A percentile compares a stretch with the other conserved stretches of the same genome.
Evolutionary conservation across 345 rosid genomes (phyloP).

Genomic region (Lumnitzera littorea): DNA sequence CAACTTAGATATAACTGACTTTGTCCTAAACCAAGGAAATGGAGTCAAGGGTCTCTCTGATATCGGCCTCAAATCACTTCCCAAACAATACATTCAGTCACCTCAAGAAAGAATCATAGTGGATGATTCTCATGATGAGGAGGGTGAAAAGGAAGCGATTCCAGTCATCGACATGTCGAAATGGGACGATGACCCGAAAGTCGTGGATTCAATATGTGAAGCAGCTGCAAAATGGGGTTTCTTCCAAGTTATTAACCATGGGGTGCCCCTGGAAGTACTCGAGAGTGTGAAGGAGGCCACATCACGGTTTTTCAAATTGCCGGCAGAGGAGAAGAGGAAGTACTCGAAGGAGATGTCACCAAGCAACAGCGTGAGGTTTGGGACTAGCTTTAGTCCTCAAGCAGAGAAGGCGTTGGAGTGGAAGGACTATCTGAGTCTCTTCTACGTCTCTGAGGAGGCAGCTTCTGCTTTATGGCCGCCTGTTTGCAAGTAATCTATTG

Average conservation of each 20-base stretch:
- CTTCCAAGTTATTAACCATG: constrained; percentile 18
- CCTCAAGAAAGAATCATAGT: constrained; percentile 4
- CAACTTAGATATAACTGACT: constrained; percentile 1
- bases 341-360: constrained; percentile 15
- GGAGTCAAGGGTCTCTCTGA: constrained; percentile 19
- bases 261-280: constrained; percentile 6
- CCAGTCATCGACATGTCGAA: constrained; percentile 15
- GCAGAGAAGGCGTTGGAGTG: constrained; percentile 43
- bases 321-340: constrained; percentile 12
- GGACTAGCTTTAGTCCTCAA: constrained; percentile 30
- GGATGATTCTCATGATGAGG: not conserved
- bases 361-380: constrained; percentile 22
- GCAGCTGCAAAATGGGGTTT: constrained; percentile 18
- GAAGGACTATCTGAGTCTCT: constrained; percentile 38
- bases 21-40: constrained; percentile 12
- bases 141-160: not conserved
- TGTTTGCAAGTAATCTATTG: constrained; percentile 24
- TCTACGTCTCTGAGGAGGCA: constrained; percentile 36
- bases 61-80: constrained; percentile 13
- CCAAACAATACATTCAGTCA: constrained; percentile 11
- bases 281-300: constrained; percentile 9
- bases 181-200: constrained; percentile 11
- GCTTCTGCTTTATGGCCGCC: constrained; percentile 38
- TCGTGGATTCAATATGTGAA: constrained; percentile 8
- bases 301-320: constrained; percentile 5